Conservation (phyloP, 306 rosid genomes). For the Prinsepia uniflora region DNA sequence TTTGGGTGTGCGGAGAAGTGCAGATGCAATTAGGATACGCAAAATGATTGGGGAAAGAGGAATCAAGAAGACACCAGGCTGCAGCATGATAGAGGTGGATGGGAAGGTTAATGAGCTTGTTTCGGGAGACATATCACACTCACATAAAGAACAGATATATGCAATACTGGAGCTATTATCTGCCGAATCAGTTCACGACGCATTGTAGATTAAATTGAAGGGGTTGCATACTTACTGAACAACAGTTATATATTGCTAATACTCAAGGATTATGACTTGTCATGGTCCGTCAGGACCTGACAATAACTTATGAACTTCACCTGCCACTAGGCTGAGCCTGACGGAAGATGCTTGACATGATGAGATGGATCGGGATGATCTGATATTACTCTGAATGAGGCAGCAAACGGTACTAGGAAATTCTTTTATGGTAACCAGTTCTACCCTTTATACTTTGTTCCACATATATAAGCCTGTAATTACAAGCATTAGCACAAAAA, state of each 20-base stretch:
- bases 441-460: background rate
- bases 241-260: background rate
- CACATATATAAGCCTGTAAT: background rate
- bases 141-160: slow-evolving; percentile 13
- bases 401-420: background rate
- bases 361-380: background rate
- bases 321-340: background rate
- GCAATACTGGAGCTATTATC: slow-evolving; percentile 25
- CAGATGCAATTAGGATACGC: slow-evolving; percentile 38
- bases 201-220: slow-evolving; percentile 4
- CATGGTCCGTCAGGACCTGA: background rate
- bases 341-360: background rate
- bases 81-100: slow-evolving; percentile 42
- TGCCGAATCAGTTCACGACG: slow-evolving; percentile 17
- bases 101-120: slow-evolving; percentile 39
- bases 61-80: slow-evolving; percentile 42
- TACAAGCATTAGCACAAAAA: background rate
- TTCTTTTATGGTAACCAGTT: background rate
- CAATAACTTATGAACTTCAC: background rate
- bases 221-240: background rate
- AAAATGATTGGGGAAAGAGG: slow-evolving; percentile 35
- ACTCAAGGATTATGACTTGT: background rate
- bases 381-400: background rate
- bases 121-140: slow-evolving; percentile 33
- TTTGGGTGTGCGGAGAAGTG: slow-evolving; percentile 31